phyloP scores from a whole-genome alignment of 2,329 filamentous ascomycete species.

The Diaporthe citrichinensis region DNA sequence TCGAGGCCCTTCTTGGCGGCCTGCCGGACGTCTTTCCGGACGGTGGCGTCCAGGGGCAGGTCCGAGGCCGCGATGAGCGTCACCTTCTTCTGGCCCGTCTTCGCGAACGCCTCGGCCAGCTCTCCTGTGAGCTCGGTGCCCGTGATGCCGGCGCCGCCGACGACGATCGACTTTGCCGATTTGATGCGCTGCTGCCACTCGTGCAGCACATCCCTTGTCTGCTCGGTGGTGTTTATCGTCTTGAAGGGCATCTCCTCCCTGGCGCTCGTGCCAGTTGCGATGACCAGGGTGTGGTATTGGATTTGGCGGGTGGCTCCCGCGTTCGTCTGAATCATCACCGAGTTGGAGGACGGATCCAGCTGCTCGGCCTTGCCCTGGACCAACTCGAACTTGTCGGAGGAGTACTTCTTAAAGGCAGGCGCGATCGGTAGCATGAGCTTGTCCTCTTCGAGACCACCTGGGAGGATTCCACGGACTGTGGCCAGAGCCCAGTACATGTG shows the following conservation, averaged over 20 bases:
- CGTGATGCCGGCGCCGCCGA: constrained; percentile 66
- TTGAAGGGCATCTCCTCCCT: constrained; percentile 65
- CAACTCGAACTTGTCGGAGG: constrained; percentile 64
- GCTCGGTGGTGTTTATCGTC: constrained; percentile 56
- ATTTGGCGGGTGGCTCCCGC: constrained; percentile 54
- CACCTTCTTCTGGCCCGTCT: constrained; percentile 60
- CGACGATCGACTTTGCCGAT: constrained; percentile 62
- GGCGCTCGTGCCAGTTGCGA: constrained; percentile 67
- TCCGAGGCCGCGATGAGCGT: constrained; percentile 57
- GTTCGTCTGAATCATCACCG: constrained; percentile 57
- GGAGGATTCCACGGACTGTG: constrained; percentile 62
- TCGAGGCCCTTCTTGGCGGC: constrained; percentile 56
- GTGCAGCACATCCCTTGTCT: constrained; percentile 57
- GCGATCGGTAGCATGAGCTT: constrained; percentile 66
- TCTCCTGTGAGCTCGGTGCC: constrained; percentile 67
- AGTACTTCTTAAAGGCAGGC: constrained; percentile 64
- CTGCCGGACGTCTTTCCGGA: constrained; percentile 56
- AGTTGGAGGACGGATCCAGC: constrained; percentile 58
- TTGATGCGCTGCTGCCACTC: constrained; percentile 55
- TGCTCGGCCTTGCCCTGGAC: constrained; percentile 62
- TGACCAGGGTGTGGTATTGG: constrained; percentile 65
- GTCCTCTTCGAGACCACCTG: constrained; percentile 61
- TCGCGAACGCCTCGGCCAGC: constrained; percentile 62
- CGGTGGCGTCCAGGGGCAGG: constrained; percentile 55
- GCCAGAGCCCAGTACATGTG: constrained; percentile 67